Evolutionary conservation across 75 land plant species (phyloP), one percentile per base, ranked within the genome.

Genomic region (Sequoiadendron giganteum): DNA sequence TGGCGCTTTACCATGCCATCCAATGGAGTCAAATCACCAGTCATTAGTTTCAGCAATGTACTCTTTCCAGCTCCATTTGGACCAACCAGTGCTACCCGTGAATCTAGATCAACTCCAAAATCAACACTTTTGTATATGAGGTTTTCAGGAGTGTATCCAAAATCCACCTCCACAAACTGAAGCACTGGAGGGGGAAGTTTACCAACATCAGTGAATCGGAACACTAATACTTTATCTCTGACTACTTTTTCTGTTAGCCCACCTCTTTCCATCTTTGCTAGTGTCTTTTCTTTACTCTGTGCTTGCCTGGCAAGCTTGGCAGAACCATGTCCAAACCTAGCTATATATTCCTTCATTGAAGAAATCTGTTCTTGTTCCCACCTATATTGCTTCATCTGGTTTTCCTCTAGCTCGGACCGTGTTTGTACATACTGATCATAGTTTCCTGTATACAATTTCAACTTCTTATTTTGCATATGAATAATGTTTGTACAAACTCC

Each of bases 61-160:
- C 96, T 95, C 90, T 98, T 98, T 45, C 99, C 99, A 58, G 99
- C 99, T 25, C 99, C 99, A 89, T 98, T 98, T 11, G 98, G 99
- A 14, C 99, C 99, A 32, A 98, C 96, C 81, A 98, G 84, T 3
- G 98, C 97, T 81, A 96, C 88, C 54, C 98, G 87, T 0, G 98
- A 96, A 86, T 96, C 98, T 28, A 96, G 84, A 78, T 96, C 98
- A 1, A 96, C 98, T 10, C 98, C 98, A 91, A 96, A 95, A 68
- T 96, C 98, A 16, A 95, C 72, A n/a, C 88, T 94, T 90, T 90
- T 94, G 90, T 95, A 95, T 28, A 96, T 94, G 16, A 95, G 92
- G 82, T 95, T 92, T 1, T 94, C 96, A 42, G 98, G 98, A 2
- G 98, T 95, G 65, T 96, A 96, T 6, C 98, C 98, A 93, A 96